A percentile compares a stretch with the other conserved stretches of the same genome.
Conservation (phyloP, 192 early-diverging fungal genomes). For the Kappamyces sp. region DNA sequence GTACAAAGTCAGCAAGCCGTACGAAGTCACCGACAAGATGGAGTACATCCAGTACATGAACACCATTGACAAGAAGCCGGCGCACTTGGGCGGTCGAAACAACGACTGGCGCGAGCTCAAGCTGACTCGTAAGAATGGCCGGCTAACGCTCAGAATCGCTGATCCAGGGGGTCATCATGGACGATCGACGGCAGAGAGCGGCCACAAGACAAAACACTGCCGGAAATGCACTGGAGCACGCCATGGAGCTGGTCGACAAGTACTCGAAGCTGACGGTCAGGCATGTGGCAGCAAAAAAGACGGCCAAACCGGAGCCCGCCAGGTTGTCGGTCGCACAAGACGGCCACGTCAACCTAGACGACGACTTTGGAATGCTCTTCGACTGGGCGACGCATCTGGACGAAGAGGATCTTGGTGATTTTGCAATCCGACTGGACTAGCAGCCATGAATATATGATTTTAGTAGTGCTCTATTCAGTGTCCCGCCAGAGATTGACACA, state of each 20-base stretch:
- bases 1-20: conserved; percentile 25
- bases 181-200: too few species aligned
- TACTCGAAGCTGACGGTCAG: too few species aligned
- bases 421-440: conserved; percentile 25
- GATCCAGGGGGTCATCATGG: too few species aligned
- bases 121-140: conserved; percentile 38
- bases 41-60: conserved; percentile 49
- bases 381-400: conserved; percentile 41
- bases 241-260: too few species aligned
- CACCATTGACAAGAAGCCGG: conserved; percentile 35
- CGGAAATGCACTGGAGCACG: too few species aligned
- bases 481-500: conserved; percentile 20
- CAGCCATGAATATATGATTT: conserved; percentile 9
- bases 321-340: too few species aligned
- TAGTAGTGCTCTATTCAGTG: background rate
- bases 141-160: too few species aligned
- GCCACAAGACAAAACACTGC: too few species aligned
- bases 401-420: conserved; percentile 30
- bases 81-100: conserved; percentile 42
- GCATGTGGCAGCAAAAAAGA: too few species aligned
- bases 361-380: conserved; percentile 39
- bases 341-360: conserved; percentile 25
- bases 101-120: conserved; percentile 46
- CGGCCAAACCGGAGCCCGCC: too few species aligned
- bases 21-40: conserved; percentile 44